Conservation (phyloP, 441 rosid genomes). For the Rhodomyrtus psidioides region DNA sequence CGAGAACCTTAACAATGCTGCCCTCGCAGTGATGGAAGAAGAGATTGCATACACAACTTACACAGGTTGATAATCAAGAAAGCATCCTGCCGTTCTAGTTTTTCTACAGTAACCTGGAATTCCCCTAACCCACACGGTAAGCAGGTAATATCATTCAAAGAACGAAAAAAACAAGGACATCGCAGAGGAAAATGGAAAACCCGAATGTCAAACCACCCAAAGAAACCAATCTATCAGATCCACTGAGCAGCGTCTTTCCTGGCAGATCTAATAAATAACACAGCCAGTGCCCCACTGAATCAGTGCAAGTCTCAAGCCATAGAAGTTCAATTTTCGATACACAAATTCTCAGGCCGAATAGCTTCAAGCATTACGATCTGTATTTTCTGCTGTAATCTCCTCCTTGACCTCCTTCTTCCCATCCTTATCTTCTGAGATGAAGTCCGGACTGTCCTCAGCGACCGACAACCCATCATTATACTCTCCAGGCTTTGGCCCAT, state of each 20-base stretch:
- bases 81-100: too few relatives aligned
- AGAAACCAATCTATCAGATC: not conserved
- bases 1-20: not conserved
- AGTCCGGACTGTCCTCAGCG: conserved; percentile 5
- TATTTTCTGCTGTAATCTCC: conserved; percentile 8
- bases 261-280: not conserved
- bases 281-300: not conserved
- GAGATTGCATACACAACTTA: not conserved
- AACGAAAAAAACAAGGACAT: too few relatives aligned
- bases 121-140: too few relatives aligned
- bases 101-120: too few relatives aligned
- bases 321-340: not conserved
- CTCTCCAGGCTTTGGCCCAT: not conserved
- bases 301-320: not conserved
- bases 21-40: not conserved
- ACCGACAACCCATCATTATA: not conserved
- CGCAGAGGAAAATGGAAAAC: not conserved
- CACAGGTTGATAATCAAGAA: too few relatives aligned
- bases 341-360: not conserved
- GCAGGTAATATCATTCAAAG: too few relatives aligned
- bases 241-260: not conserved
- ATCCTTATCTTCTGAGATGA: conserved; percentile 6
- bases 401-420: conserved; percentile 1
- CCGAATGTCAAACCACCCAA: not conserved
- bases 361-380: not conserved